Percentiles rank a stretch among this genome's conserved stretches.
phyloP scores from a whole-genome alignment of 192 early-diverging fungal species.

The Podila horticola region DNA sequence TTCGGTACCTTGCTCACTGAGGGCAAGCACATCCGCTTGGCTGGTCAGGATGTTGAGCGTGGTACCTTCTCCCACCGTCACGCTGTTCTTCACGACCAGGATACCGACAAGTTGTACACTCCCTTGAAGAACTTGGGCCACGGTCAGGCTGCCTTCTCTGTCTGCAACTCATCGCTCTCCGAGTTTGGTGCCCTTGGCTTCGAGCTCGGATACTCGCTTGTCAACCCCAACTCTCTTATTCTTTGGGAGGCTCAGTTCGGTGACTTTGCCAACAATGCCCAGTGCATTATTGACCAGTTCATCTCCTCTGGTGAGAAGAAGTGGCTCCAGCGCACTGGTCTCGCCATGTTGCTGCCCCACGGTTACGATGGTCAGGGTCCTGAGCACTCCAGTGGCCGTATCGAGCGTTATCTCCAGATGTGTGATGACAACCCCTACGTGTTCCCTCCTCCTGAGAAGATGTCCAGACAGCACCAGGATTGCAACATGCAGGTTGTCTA shows the following conservation, averaged over 20 bases:
- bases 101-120: constrained; percentile 82
- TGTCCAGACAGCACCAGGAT: constrained; percentile 95
- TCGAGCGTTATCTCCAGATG: constrained; percentile 96
- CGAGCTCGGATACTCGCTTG: constrained; percentile 96
- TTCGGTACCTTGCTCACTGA: constrained; percentile 92
- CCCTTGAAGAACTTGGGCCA: constrained; percentile 89
- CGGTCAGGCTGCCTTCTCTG: constrained; percentile 88
- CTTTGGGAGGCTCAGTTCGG: constrained; percentile 99
- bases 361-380: constrained; percentile 99
- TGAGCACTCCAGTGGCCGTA: constrained; percentile 95
- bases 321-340: constrained; percentile 96
- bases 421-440: constrained; percentile 94
- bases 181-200: constrained; percentile 97
- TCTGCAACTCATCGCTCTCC: constrained; percentile 95
- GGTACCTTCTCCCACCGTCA: constrained; percentile 99
- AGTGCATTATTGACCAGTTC: constrained; percentile 99
- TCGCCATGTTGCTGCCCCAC: constrained; percentile 94
- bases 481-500: constrained; percentile 99
- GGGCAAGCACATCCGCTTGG: constrained; percentile 91
- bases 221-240: constrained; percentile 92
- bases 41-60: constrained; percentile 98
- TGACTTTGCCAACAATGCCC: constrained; percentile 97
- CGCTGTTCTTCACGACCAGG: constrained; percentile 96
- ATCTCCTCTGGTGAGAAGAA: constrained; percentile 96
- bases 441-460: constrained; percentile 80